Conservation (phyloP, 2,329 filamentous ascomycete genomes). For the Ceratocystis colombiana region DNA sequence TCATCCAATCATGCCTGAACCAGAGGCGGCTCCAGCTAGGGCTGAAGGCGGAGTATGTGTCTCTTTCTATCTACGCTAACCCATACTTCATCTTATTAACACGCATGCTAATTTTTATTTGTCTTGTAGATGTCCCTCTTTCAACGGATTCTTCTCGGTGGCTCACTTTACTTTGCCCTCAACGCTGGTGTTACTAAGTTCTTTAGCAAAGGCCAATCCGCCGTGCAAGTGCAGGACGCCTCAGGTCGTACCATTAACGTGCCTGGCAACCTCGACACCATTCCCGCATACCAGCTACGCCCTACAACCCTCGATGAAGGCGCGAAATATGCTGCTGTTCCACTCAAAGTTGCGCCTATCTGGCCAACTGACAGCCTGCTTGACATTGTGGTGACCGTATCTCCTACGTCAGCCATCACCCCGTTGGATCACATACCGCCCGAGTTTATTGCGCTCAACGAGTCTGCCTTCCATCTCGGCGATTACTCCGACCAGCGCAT, state of each 20-base stretch:
- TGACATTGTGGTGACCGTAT: constrained; percentile 78
- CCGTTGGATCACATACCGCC: constrained; percentile 55
- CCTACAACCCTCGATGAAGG: constrained; percentile 51
- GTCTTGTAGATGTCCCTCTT: constrained; percentile 24
- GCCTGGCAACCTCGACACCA: constrained; percentile 44
- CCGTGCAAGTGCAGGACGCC: constrained; percentile 42
- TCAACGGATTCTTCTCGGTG: constrained; percentile 43
- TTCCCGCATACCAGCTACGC: constrained; percentile 56
- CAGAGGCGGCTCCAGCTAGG: constrained; percentile 10
- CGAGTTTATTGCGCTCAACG: constrained; percentile 64
- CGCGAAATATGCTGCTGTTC: constrained; percentile 54
- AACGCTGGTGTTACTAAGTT: constrained; percentile 49
- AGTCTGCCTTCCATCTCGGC: constrained; percentile 69
- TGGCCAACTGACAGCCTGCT: constrained; percentile 72
- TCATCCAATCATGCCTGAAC: constrained; percentile 13
- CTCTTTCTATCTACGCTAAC: neutral
- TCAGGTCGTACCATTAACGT: constrained; percentile 45
- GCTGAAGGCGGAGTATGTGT: constrained; percentile 18
- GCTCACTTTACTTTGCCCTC: constrained; percentile 48
- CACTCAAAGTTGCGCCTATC: constrained; percentile 68
- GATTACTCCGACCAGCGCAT: constrained; percentile 70
- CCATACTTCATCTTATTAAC: too few relatives aligned
- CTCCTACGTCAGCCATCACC: constrained; percentile 59
- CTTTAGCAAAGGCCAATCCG: constrained; percentile 39
- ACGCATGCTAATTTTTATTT: neutral